phyloP scores from a whole-genome alignment of 2,329 filamentous ascomycete species.

The Monosporascus cannonballus region DNA sequence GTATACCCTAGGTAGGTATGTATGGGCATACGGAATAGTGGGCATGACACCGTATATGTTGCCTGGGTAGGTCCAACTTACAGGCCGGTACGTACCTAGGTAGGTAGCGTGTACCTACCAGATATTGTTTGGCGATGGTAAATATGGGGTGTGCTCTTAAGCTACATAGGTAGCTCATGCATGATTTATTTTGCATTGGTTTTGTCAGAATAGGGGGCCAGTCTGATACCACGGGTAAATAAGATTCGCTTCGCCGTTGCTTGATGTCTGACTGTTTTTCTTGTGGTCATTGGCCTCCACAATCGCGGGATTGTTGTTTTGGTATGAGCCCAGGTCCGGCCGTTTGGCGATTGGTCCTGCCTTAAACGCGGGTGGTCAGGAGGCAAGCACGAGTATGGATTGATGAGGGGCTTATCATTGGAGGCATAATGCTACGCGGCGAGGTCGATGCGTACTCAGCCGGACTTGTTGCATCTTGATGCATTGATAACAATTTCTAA shows the following conservation, averaged over 20 bases:
- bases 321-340: slow-evolving; percentile 12
- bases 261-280: slow-evolving; percentile 2
- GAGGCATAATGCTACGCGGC: not conserved
- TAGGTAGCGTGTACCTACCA: not conserved
- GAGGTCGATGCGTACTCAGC: not conserved
- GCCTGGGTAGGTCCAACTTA: not conserved
- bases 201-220: not conserved
- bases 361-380: slow-evolving; percentile 4
- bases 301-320: slow-evolving; percentile 17
- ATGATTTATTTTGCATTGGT: not conserved
- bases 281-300: slow-evolving; percentile 18
- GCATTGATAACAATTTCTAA: too few species aligned
- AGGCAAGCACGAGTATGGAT: not conserved
- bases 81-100: not conserved
- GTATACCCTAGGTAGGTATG: too few species aligned
- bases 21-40: not conserved
- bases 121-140: too few species aligned
- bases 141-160: not conserved
- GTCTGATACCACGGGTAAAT: not conserved
- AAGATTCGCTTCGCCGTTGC: not conserved
- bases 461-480: too few species aligned
- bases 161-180: not conserved
- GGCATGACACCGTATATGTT: not conserved
- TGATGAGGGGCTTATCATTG: too few species aligned
- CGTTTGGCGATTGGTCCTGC: slow-evolving; percentile 11